phyloP scores from a whole-genome alignment of 1,139 yeast species.

The Pichia sp. region DNA sequence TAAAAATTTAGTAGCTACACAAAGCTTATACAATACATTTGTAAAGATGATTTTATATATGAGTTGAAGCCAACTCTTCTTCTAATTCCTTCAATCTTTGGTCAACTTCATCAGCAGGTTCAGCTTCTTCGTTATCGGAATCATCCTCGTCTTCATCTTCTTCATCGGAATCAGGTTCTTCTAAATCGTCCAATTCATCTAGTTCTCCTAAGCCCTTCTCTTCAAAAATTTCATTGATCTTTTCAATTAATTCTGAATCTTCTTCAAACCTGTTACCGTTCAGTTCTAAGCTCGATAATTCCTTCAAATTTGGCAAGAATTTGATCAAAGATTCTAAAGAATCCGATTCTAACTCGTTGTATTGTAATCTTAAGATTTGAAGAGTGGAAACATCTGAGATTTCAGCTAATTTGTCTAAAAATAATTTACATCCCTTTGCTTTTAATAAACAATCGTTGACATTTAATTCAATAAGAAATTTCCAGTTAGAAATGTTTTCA shows the following conservation, averaged over 20 bases:
- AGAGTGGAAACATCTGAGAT: constrained; percentile 32
- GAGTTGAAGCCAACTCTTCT: constrained; percentile 44
- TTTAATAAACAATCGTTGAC: constrained; percentile 85
- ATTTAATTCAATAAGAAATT: constrained; percentile 61
- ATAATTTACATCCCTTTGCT: constrained; percentile 56
- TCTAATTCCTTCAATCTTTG: constrained; percentile 37
- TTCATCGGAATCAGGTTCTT: constrained; percentile 80
- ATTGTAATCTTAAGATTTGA: constrained; percentile 66
- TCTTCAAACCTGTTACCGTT: constrained; percentile 90
- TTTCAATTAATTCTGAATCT: constrained; percentile 52
- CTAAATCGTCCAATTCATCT: constrained; percentile 91
- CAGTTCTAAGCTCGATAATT: constrained; percentile 61
- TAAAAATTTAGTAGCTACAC: no score
- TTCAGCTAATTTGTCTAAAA: constrained; percentile 41
- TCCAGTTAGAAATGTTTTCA: constrained; percentile 45
- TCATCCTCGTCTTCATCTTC: constrained; percentile 62
- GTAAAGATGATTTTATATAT: constrained; percentile 12
- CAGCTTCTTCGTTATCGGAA: constrained; percentile 40
- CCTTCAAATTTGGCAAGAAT: constrained; percentile 53
- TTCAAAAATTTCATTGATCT: constrained; percentile 55
- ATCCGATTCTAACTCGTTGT: constrained; percentile 72
- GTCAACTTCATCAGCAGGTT: constrained; percentile 35
- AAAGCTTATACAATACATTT: no score
- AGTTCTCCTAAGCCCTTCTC: constrained; percentile 72
- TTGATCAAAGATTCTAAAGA: constrained; percentile 49